These are phyloP conservation scores for Trametes cinnabarina DNA, from an alignment of 768 basidiomycete genomes.

Conservation along the genomic window DNA sequence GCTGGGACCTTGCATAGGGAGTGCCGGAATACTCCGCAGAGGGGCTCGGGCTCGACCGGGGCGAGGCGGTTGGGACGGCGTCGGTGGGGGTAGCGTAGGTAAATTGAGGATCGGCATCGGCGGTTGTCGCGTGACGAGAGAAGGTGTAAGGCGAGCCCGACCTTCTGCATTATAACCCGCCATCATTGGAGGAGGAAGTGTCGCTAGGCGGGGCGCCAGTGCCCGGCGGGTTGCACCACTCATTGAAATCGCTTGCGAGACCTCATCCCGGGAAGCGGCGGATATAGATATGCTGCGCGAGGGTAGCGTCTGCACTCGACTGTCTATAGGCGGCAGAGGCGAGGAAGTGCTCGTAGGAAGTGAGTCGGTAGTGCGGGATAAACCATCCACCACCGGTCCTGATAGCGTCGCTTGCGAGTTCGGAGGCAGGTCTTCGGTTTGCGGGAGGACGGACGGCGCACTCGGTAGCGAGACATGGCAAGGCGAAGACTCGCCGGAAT, in stretches of 20 bases:
- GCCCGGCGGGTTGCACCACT: conserved; percentile 5
- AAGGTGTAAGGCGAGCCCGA: conserved; percentile 44
- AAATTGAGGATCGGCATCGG: conserved; percentile 49
- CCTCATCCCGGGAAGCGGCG: not conserved
- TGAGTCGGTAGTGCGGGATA: not conserved
- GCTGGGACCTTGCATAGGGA: conserved; percentile 43
- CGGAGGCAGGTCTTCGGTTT: not conserved
- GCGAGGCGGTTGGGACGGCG: conserved; percentile 20
- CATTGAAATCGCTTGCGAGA: not conserved
- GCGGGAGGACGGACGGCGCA: not conserved
- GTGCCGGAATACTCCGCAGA: conserved; percentile 54
- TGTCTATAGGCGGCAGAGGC: not conserved
- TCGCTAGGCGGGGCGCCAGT: conserved; percentile 27
- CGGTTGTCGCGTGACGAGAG: conserved; percentile 42
- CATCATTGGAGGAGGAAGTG: conserved; percentile 31
- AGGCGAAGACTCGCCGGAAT: conserved; percentile 11
- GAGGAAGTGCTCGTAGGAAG: not conserved
- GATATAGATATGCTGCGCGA: not conserved
- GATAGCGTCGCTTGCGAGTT: not conserved
- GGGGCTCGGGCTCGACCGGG: conserved; percentile 30
- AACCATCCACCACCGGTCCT: not conserved
- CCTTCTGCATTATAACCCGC: conserved; percentile 34
- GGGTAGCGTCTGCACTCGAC: conserved; percentile 6
- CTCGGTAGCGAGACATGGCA: conserved; percentile 4
- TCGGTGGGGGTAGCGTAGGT: conserved; percentile 43